Evolutionary conservation across 208 protist species (phyloP).

Genomic region (Crithidia thermophila): DNA sequence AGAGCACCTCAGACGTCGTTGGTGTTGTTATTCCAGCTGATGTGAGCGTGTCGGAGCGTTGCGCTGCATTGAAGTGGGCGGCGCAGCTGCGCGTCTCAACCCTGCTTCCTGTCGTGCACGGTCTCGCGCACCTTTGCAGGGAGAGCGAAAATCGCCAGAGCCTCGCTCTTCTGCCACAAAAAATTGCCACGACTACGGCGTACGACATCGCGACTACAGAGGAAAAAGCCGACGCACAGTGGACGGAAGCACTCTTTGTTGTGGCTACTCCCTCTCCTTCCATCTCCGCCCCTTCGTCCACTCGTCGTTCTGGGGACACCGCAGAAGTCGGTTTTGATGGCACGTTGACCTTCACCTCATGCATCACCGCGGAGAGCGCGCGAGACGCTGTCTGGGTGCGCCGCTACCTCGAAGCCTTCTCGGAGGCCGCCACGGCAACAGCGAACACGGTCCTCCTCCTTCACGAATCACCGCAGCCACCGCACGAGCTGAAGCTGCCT

Average conservation of each 20-base stretch:
- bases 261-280: not conserved
- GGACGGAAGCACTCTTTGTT: not conserved
- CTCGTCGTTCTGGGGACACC: too few species aligned
- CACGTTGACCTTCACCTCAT: constrained; percentile 7
- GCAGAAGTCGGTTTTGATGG: not conserved
- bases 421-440: not conserved
- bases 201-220: too few species aligned
- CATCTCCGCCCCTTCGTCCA: too few species aligned
- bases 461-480: constrained; percentile 7
- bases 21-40: not conserved
- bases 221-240: too few species aligned
- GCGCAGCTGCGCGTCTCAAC: not conserved
- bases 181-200: too few species aligned
- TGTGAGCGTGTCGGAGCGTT: not conserved
- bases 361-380: not conserved
- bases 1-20: not conserved
- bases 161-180: not conserved
- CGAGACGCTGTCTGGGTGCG: constrained; percentile 2
- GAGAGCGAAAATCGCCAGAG: not conserved
- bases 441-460: not conserved
- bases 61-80: not conserved
- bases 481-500: not conserved
- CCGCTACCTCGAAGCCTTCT: constrained; percentile 11
- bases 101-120: not conserved
- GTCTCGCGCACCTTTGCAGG: not conserved